phyloP scores from a whole-genome alignment of 164 flowering plant species.

The Sedum album region DNA sequence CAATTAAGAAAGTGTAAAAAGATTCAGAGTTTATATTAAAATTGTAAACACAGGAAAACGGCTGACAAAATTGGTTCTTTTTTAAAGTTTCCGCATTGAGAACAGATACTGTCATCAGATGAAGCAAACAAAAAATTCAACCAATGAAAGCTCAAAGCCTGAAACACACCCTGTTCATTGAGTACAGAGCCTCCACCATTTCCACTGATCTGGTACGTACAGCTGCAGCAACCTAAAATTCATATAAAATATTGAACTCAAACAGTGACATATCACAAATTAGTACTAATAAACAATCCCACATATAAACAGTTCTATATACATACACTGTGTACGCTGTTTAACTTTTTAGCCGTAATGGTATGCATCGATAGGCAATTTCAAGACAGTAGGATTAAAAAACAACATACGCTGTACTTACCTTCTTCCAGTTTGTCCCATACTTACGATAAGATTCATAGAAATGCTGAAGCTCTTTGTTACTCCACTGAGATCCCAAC shows the following conservation, averaged over 20 bases:
- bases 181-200: slow-evolving; percentile 95
- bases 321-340: neutral
- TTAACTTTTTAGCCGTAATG: neutral
- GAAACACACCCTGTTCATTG: slow-evolving; percentile 67
- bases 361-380: neutral
- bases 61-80: too few species aligned
- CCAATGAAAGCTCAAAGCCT: neutral
- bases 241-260: neutral
- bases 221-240: slow-evolving; percentile 61
- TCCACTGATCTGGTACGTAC: slow-evolving; percentile 65
- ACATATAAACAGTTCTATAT: neutral
- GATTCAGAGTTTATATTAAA: too few species aligned
- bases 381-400: neutral
- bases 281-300: too few species aligned
- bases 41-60: too few species aligned
- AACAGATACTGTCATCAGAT: neutral
- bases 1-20: too few species aligned
- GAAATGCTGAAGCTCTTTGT: slow-evolving; percentile 75
- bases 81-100: too few species aligned
- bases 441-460: slow-evolving; percentile 79
- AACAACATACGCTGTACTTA: slow-evolving; percentile 12
- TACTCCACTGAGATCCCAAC: slow-evolving; percentile 88
- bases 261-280: neutral
- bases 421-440: slow-evolving; percentile 96
- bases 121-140: neutral